Evolutionary conservation across 2,329 filamentous ascomycete genomes (phyloP).

Genomic region (Bretziella fagacearum): DNA sequence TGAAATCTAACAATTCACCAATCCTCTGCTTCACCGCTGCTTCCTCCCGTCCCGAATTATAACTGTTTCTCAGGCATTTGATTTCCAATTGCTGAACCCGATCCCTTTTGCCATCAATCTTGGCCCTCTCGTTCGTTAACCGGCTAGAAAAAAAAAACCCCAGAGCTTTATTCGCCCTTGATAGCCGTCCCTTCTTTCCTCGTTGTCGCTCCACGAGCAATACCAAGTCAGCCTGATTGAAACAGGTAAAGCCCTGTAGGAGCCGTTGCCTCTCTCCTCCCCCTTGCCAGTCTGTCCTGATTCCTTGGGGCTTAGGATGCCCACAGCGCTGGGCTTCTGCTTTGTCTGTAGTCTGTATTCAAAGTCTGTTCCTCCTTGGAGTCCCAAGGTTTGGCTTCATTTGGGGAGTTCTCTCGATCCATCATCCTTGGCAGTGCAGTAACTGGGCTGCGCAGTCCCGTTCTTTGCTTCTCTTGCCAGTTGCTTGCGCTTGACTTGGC

Average conservation of each 20-base stretch:
- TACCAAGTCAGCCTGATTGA: not conserved
- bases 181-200: not conserved
- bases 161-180: not conserved
- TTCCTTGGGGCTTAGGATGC: not conserved
- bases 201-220: not conserved
- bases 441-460: not conserved
- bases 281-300: not conserved
- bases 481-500: not conserved
- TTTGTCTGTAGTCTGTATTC: not conserved
- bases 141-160: not conserved
- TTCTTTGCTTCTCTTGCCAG: not conserved
- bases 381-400: too few relatives aligned
- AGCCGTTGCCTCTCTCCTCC: not conserved
- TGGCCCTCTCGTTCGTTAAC: too few relatives aligned
- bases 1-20: too few relatives aligned
- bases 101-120: too few relatives aligned
- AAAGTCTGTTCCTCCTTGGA: not conserved
- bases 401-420: not conserved
- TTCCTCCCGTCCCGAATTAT: too few relatives aligned
- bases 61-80: too few relatives aligned
- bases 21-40: too few relatives aligned
- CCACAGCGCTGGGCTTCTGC: slow-evolving; percentile 1
- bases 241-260: slow-evolving; percentile 6
- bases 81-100: too few relatives aligned
- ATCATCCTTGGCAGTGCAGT: slow-evolving; percentile 1